Evolutionary conservation across 768 basidiomycete species (phyloP), one percentile per base, ranked within the genome.

Genomic region (Pisolithus microcarpus): DNA sequence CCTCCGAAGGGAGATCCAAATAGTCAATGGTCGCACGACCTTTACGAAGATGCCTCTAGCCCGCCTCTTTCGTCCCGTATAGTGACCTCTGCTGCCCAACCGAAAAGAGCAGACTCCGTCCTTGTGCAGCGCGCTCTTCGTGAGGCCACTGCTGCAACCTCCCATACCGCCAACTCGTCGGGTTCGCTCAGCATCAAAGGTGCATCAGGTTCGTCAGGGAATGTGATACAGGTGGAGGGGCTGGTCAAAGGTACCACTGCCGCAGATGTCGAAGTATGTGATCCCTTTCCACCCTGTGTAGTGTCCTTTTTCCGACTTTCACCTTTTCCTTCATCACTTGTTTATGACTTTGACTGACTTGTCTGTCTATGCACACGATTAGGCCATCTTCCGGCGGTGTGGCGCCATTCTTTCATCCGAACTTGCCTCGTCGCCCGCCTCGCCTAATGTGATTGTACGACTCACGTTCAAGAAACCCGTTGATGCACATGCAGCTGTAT

Each of bases 311-410:
- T 15, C 15, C 34, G 34, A 34, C 13, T 15, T 34, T 34, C 5
- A 13, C 34, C 11, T 5, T 5, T 34, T 34, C 5, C 4, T 15
- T 34, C 13, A 34, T 34, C 1, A 15, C 13, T 13, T 11, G 1
- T 13, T 34, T 15, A 15, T 34, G 34, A 15, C 13, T 5, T 34
- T 2, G 11, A 34, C 34, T 34, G 11, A 34, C 13, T 5, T 5
- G 16, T 24, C 23, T 11, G 11, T 34, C 13, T 11, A 11, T 24
- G 23, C 43, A 30, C 11, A 18, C 37, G 46, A 21, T 53, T 38
- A 66, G 62, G 87, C 89, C 23, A 91, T 91, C 49, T 92, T 92
- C 75, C 83, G 84, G 55, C 81, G 84, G 21, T 88, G 88, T 58
- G 87, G 87, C 7, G 69, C 78, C 18, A 81, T 87, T 55, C 75